Evolutionary conservation across 352 stramenopile genomes (phyloP).

Genomic region (Pythium diclinum): DNA sequence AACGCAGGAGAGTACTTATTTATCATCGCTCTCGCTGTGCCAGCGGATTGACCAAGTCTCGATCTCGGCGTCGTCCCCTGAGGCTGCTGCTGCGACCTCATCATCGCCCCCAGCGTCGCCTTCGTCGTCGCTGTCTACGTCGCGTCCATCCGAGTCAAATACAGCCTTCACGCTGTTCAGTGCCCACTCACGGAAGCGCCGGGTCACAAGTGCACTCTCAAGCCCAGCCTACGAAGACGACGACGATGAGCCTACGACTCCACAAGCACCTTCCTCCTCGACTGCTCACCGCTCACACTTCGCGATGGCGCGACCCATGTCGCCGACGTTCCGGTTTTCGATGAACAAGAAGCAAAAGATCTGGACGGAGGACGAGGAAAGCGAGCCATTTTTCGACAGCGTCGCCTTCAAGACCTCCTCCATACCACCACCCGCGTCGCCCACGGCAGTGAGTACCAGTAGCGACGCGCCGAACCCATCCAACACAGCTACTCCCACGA

Average conservation of each 20-base stretch:
- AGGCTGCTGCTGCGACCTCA: background rate
- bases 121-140: constrained; percentile 9
- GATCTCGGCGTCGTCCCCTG: constrained; percentile 44
- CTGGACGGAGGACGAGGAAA: constrained; percentile 21
- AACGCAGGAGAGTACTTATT: constrained; percentile 23
- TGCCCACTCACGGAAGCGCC: constrained; percentile 24
- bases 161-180: constrained; percentile 27
- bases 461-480: constrained; percentile 7
- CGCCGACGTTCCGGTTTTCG: constrained; percentile 26
- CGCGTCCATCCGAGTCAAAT: background rate
- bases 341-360: constrained; percentile 30
- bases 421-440: constrained; percentile 20
- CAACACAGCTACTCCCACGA: constrained; percentile 20
- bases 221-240: constrained; percentile 6
- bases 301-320: constrained; percentile 22
- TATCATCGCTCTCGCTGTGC: constrained; percentile 61
- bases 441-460: constrained; percentile 15
- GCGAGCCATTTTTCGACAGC: constrained; percentile 18
- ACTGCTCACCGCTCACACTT: constrained; percentile 11
- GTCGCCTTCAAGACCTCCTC: constrained; percentile 17
- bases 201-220: background rate
- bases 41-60: constrained; percentile 76
- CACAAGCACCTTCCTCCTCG: constrained; percentile 4
- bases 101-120: background rate
- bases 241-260: background rate